A percentile compares a stretch with the other conserved stretches of the same genome.
phyloP scores from a whole-genome alignment of 306 rosid genomes.

The Lotus japonicus region DNA sequence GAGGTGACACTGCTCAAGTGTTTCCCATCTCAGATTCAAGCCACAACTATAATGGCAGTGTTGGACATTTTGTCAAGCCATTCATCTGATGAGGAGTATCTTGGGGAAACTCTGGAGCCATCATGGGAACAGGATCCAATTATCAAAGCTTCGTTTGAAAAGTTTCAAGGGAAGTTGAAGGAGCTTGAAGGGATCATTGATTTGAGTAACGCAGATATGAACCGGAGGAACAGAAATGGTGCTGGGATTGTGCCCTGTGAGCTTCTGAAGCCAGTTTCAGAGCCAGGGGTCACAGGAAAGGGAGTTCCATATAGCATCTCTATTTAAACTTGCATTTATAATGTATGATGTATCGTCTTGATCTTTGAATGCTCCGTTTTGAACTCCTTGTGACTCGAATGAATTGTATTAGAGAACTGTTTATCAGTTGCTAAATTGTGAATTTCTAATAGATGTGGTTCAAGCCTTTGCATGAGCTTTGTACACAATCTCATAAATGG shows the following conservation, averaged over 20 bases:
- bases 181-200: constrained; percentile 39
- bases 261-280: constrained; percentile 65
- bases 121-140: constrained; percentile 39
- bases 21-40: constrained; percentile 44
- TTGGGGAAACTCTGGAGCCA: constrained; percentile 28
- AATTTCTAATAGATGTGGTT: too few species aligned
- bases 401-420: background rate
- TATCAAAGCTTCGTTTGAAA: constrained; percentile 27
- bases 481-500: too few species aligned
- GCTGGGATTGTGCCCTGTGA: constrained; percentile 41
- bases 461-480: too few species aligned
- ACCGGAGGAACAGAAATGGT: constrained; percentile 28
- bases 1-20: constrained; percentile 25
- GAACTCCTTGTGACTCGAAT: background rate
- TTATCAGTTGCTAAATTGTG: too few species aligned
- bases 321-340: constrained; percentile 27
- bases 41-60: constrained; percentile 30
- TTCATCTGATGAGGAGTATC: constrained; percentile 46
- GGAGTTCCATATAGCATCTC: constrained; percentile 92
- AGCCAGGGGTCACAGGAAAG: constrained; percentile 51
- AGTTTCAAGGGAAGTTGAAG: constrained; percentile 30
- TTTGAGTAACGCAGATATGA: constrained; percentile 18
- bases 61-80: constrained; percentile 40
- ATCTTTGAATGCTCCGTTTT: too few species aligned
- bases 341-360: background rate